phyloP scores from a whole-genome alignment of 495 filamentous ascomycete genomes.

The Penicillium coprophilum region DNA sequence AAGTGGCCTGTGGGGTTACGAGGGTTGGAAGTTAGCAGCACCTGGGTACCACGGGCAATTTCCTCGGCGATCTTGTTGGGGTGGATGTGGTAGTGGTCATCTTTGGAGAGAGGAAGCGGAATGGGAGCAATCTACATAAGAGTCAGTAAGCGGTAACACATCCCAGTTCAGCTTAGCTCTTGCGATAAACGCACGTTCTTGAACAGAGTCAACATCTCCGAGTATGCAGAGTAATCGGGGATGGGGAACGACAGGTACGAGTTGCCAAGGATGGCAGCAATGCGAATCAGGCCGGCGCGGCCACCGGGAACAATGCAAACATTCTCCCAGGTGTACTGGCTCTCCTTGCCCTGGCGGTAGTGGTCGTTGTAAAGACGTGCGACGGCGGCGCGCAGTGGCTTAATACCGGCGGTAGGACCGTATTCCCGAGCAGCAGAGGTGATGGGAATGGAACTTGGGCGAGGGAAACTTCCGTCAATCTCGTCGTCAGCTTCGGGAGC shows the following conservation, averaged over 20 bases:
- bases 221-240: conserved; percentile 78
- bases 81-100: conserved; percentile 87
- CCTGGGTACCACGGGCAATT: conserved; percentile 80
- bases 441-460: conserved; percentile 81
- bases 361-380: conserved; percentile 90
- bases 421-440: conserved; percentile 78
- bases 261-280: conserved; percentile 90
- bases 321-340: conserved; percentile 97
- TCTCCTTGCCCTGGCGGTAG: conserved; percentile 83
- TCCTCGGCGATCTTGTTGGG: conserved; percentile 89
- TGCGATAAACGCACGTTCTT: conserved; percentile 60
- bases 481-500: conserved; percentile 94
- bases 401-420: conserved; percentile 92
- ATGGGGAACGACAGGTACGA: conserved; percentile 89
- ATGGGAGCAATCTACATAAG: conserved; percentile 78
- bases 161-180: background rate
- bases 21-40: conserved; percentile 95
- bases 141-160: conserved; percentile 6
- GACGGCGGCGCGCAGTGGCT: conserved; percentile 83
- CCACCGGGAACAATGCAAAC: conserved; percentile 97
- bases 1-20: conserved; percentile 93
- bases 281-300: conserved; percentile 86
- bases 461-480: conserved; percentile 83
- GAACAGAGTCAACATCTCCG: conserved; percentile 93
- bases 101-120: conserved; percentile 77